phyloP scores from a whole-genome alignment of 2,329 filamentous ascomycete genomes.

The Nakataea oryzae region DNA sequence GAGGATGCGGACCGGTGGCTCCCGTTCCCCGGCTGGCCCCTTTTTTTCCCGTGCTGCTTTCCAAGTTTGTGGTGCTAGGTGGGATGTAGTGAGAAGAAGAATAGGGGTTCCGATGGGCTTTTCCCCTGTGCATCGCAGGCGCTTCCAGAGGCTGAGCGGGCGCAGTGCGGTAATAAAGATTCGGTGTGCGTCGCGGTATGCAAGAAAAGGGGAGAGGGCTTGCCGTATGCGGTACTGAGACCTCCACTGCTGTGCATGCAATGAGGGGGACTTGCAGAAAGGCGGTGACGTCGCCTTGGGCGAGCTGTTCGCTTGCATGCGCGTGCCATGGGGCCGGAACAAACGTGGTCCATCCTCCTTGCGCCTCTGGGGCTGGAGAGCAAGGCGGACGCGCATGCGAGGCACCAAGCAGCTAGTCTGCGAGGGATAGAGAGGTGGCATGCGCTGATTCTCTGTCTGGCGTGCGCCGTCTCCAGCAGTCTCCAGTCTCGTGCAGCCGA shows the following conservation, averaged over 20 bases:
- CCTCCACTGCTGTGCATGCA: conserved; percentile 1
- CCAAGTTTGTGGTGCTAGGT: neutral
- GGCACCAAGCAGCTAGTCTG: neutral
- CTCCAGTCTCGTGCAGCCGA: neutral
- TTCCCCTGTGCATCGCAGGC: neutral
- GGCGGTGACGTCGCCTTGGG: conserved; percentile 1
- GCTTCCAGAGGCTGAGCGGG: neutral
- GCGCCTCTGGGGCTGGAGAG: neutral
- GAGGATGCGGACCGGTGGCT: neutral
- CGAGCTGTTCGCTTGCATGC: neutral
- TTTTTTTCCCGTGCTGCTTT: neutral
- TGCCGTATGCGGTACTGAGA: neutral
- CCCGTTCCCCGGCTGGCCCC: too few relatives aligned
- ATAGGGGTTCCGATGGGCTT: neutral
- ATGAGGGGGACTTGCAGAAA: conserved; percentile 3
- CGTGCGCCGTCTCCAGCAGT: neutral
- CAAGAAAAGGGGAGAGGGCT: neutral
- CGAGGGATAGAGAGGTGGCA: neutral
- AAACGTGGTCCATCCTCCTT: neutral
- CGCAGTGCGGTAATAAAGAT: neutral
- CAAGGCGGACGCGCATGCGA: neutral
- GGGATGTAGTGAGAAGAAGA: neutral
- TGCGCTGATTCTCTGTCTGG: neutral
- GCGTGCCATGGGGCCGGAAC: neutral
- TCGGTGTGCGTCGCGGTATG: neutral